Evolutionary conservation across 768 basidiomycete genomes (phyloP).

Genomic region (Arthromyces matolae): DNA sequence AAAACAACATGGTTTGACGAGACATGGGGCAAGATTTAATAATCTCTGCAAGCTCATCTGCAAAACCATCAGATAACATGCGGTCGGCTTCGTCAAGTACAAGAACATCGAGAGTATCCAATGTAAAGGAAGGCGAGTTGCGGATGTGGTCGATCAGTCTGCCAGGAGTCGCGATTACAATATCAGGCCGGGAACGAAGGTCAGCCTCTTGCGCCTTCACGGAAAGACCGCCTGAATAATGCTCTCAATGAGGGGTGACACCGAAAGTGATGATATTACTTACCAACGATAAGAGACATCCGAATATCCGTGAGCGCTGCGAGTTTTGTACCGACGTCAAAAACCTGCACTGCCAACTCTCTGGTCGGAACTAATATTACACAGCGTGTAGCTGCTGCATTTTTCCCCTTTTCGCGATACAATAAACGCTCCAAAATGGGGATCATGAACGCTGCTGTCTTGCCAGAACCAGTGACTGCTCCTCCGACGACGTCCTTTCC

Average conservation of each 20-base stretch:
- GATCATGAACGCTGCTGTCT: conserved; percentile 96
- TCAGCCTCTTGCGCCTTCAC: conserved; percentile 87
- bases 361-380: conserved; percentile 92
- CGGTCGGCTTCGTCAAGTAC: conserved; percentile 97
- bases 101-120: conserved; percentile 89
- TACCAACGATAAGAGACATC: conserved; percentile 90
- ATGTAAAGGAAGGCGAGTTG: conserved; percentile 89
- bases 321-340: conserved; percentile 84
- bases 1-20: conserved; percentile 98
- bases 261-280: conserved; percentile 17
- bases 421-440: conserved; percentile 91
- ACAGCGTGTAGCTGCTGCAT: conserved; percentile 83
- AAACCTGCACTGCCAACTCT: conserved; percentile 94
- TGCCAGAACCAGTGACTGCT: conserved; percentile 96
- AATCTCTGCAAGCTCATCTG: conserved; percentile 92
- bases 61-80: conserved; percentile 94
- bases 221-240: conserved; percentile 76
- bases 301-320: conserved; percentile 85
- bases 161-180: conserved; percentile 95
- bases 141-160: conserved; percentile 96
- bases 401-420: conserved; percentile 87
- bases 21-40: conserved; percentile 83
- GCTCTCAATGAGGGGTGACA: conserved; percentile 7
- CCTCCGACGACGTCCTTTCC: conserved; percentile 96
- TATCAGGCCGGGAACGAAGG: conserved; percentile 84